A percentile compares a stretch with the other conserved stretches of the same genome.
These are phyloP conservation scores for Akebia trifoliata DNA, from an alignment of 164 flowering plant species.

Conservation along the genomic window DNA sequence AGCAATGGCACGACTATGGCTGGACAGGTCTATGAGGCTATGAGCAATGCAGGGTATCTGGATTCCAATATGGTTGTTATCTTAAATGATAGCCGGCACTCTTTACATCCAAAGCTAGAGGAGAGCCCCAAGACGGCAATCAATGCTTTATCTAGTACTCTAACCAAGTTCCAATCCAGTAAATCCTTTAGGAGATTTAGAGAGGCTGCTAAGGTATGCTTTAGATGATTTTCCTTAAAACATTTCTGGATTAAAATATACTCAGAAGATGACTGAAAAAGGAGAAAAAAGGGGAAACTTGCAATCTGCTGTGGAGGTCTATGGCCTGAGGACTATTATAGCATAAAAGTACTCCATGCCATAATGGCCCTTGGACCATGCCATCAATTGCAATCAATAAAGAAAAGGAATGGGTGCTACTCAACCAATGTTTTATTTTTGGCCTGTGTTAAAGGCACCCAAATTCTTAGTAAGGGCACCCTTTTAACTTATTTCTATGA, in stretches of 20 bases:
- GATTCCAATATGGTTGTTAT: constrained; percentile 91
- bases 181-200: constrained; percentile 71
- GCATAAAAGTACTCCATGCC: no score
- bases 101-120: constrained; percentile 68
- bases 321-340: no score
- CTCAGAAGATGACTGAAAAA: neutral
- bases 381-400: no score
- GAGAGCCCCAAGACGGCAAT: constrained; percentile 65
- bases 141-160: constrained; percentile 67
- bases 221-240: neutral
- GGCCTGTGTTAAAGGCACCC: neutral
- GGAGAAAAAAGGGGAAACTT: neutral
- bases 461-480: no score
- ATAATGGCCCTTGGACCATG: no score
- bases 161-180: constrained; percentile 86
- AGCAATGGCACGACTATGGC: constrained; percentile 76
- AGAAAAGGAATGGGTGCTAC: no score
- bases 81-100: constrained; percentile 78
- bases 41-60: constrained; percentile 88
- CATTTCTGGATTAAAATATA: neutral
- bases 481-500: no score
- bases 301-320: neutral
- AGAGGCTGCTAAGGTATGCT: constrained; percentile 80
- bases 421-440: no score
- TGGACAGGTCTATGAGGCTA: constrained; percentile 91